These are phyloP conservation scores for Puccinia coronata DNA, from an alignment of 1,284 basidiomycete species.

Conservation along the genomic window DNA sequence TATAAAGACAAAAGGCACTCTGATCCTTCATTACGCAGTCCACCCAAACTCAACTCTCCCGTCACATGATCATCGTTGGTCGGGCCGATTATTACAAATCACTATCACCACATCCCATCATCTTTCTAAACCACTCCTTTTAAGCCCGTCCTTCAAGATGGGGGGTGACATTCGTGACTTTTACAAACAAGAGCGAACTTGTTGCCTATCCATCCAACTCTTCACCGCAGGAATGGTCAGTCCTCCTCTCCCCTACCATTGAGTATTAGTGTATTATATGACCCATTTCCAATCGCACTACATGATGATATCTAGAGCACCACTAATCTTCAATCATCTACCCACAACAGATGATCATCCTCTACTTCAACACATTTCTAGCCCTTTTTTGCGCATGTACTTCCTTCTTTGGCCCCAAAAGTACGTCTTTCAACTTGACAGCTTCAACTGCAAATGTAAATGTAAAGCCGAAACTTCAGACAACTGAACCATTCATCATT, in stretches of 20 bases:
- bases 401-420: constrained; percentile 44
- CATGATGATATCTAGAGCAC: no score
- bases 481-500: not conserved
- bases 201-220: constrained; percentile 39
- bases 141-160: not conserved
- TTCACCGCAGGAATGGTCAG: constrained; percentile 28
- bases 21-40: no score
- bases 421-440: constrained; percentile 17
- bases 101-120: no score
- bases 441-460: no score
- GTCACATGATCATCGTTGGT: not conserved
- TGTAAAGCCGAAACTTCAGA: not conserved
- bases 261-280: not conserved
- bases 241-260: not conserved
- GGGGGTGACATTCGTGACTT: constrained; percentile 45
- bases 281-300: no score
- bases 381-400: constrained; percentile 35
- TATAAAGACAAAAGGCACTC: no score
- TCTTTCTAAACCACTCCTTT: no score
- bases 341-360: constrained; percentile 44
- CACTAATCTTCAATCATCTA: not conserved
- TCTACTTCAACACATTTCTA: constrained; percentile 34
- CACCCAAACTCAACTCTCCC: not conserved
- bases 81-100: not conserved
- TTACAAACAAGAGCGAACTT: constrained; percentile 47